phyloP scores from a whole-genome alignment of 108 stramenopile species.

The Poteriospumella lacustris region DNA sequence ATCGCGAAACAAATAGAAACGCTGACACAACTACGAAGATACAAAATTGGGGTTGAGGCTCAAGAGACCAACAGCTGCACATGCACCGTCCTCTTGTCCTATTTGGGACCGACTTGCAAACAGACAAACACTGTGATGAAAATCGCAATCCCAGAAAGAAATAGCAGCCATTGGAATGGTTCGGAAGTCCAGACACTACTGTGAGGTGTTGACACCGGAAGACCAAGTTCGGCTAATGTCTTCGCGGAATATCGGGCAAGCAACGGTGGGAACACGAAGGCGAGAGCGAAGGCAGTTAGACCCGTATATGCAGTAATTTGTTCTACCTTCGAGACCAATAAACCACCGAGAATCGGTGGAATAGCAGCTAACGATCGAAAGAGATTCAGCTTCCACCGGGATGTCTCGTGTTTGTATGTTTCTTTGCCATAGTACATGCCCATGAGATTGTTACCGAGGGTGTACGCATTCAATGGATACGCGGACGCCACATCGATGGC shows the following conservation, averaged over 20 bases:
- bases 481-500: conserved; percentile 39
- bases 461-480: conserved; percentile 37
- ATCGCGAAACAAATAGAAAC: no score
- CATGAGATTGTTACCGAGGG: conserved; percentile 38
- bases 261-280: conserved; percentile 19
- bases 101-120: background rate
- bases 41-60: no score
- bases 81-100: background rate
- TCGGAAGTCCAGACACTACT: background rate
- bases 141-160: background rate
- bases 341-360: conserved; percentile 33
- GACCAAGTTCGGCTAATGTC: background rate
- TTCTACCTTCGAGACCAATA: conserved; percentile 1
- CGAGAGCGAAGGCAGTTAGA: conserved; percentile 4
- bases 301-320: conserved; percentile 40
- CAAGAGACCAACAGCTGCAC: no score
- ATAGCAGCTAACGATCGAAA: conserved; percentile 28
- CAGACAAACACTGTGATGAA: background rate
- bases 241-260: background rate
- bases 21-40: no score
- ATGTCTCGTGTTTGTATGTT: background rate
- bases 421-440: conserved; percentile 20
- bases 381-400: background rate
- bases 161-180: background rate
- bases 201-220: background rate